phyloP scores from a whole-genome alignment of 2,329 filamentous ascomycete species.

The Stemphylium vesicarium region DNA sequence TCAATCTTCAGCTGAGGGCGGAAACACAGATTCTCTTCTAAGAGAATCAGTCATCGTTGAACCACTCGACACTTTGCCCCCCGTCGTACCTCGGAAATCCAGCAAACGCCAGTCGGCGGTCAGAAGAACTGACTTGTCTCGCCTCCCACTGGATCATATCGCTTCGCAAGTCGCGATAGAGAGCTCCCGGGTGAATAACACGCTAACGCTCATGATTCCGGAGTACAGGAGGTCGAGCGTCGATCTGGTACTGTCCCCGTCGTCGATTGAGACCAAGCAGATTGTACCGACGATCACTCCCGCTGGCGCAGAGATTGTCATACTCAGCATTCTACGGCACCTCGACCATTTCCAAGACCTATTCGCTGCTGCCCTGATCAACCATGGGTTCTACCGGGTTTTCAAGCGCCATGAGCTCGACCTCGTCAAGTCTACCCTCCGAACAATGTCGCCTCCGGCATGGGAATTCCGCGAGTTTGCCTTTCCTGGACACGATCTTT shows the following conservation, averaged over 20 bases:
- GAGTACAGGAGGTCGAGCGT: slow-evolving; percentile 27
- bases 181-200: slow-evolving; percentile 22
- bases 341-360: slow-evolving; percentile 61
- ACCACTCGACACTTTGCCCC: slow-evolving; percentile 26
- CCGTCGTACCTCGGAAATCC: slow-evolving; percentile 50
- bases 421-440: slow-evolving; percentile 59
- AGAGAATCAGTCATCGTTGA: slow-evolving; percentile 19
- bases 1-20: slow-evolving; percentile 9
- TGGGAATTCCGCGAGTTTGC: slow-evolving; percentile 67
- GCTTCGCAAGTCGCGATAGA: slow-evolving; percentile 35
- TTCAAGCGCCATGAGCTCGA: slow-evolving; percentile 64
- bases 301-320: slow-evolving; percentile 56
- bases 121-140: slow-evolving; percentile 29
- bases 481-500: slow-evolving; percentile 56
- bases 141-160: slow-evolving; percentile 39
- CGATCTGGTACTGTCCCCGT: slow-evolving; percentile 28
- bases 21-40: slow-evolving; percentile 12
- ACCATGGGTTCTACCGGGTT: slow-evolving; percentile 62
- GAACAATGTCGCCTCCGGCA: slow-evolving; percentile 62
- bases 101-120: slow-evolving; percentile 48
- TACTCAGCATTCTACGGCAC: slow-evolving; percentile 59
- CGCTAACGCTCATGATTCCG: slow-evolving; percentile 36
- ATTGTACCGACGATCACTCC: slow-evolving; percentile 48
- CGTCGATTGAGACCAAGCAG: slow-evolving; percentile 22
- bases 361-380: slow-evolving; percentile 61